Evolutionary conservation across 1,284 basidiomycete genomes (phyloP), one percentile per base, ranked within the genome.

Genomic region (Cerioporus squamosus): DNA sequence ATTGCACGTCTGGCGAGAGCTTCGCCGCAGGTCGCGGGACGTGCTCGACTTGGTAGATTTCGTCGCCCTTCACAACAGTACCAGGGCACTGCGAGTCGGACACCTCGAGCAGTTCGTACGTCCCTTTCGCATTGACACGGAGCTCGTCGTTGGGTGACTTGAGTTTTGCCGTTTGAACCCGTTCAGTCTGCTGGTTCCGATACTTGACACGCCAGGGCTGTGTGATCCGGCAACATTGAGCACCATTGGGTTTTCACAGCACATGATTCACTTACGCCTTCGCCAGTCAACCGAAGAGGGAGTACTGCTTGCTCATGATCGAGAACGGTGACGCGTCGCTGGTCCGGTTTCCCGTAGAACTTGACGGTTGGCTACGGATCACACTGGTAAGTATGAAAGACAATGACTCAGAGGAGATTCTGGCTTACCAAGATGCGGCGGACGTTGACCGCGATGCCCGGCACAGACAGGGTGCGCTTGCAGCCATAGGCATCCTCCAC

Each of bases 401-500:
- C 23, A 48, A 50, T 24, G 51, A 47, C 26, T 42, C n/a, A 22
- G 45, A 2, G 26, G 2, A 74, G 1, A 10, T 14, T 15, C 14
- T 10, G 14, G 10, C 79, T 63, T 63, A 92, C 92, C 79, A 91
- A 89, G 15, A 90, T 81, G 55, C 94, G 81, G 66, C 91, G 86
- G n/a, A 98, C 93, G 65, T 94, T 93, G 53, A 97, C 90, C n/a
- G 87, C 83, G 50, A 97, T 77, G 15, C 93, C 92, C 18, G 91
- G 87, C 0, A 90, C 87, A 20, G 87, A 84, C 23, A 98, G 76
- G 18, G 87, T 74, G 42, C 93, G 84, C 68, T 91, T 91, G 75
- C 97, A 98, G 20, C 91, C 91, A 67, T 94, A 94, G 2, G 86
- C 86, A 74, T 98, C 97, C 70, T 94, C 91, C 40, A 98, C 86